phyloP scores from a whole-genome alignment of 768 basidiomycete species.

The Pleurotus tuber-regium region DNA sequence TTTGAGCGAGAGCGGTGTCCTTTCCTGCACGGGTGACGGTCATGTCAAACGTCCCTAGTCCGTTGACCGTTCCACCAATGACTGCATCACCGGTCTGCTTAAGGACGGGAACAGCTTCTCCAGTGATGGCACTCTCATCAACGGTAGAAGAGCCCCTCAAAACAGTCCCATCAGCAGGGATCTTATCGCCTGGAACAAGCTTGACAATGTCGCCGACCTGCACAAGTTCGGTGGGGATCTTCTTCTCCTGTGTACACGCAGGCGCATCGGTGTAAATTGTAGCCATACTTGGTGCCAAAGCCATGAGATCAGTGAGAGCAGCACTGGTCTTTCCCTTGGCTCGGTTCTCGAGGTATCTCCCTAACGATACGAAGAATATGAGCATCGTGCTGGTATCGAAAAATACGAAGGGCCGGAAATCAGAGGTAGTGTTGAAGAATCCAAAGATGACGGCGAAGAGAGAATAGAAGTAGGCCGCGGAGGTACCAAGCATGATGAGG shows the following conservation, averaged over 20 bases:
- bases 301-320: conserved; percentile 94
- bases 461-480: conserved; percentile 92
- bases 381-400: conserved; percentile 99
- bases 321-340: conserved; percentile 98
- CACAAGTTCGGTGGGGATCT: conserved; percentile 90
- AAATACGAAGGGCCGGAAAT: conserved; percentile 82
- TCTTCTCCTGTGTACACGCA: conserved; percentile 79
- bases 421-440: conserved; percentile 57
- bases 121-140: conserved; percentile 96
- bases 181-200: conserved; percentile 93
- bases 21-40: conserved; percentile 92
- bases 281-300: conserved; percentile 92
- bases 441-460: conserved; percentile 66
- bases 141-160: conserved; percentile 81
- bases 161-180: conserved; percentile 94
- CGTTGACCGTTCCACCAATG: conserved; percentile 97
- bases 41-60: conserved; percentile 97
- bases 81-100: conserved; percentile 84
- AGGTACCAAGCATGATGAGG: conserved; percentile 92
- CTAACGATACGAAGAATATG: conserved; percentile 94
- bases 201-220: conserved; percentile 94
- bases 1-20: conserved; percentile 94
- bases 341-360: conserved; percentile 92
- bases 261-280: conserved; percentile 91
- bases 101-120: conserved; percentile 85